Conservation (phyloP, 1,139 yeast species). For the Lizanozyma gosingica region DNA sequence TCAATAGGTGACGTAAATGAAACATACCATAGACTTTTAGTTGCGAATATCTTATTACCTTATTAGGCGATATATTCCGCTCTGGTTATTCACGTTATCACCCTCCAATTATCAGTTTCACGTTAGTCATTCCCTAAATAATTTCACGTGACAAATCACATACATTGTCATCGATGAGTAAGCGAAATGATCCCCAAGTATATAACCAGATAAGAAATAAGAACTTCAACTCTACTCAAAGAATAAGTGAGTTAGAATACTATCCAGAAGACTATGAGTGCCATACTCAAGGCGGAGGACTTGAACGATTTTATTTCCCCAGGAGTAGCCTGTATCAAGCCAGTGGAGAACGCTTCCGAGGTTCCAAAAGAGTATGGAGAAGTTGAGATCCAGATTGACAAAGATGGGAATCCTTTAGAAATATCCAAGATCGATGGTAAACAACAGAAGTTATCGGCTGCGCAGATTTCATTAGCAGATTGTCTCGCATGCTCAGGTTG, state of each 20-base stretch:
- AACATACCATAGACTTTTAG: too few species aligned
- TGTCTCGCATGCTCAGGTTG: constrained; percentile 97
- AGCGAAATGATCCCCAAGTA: too few species aligned
- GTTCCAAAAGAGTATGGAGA: constrained; percentile 19
- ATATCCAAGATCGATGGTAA: constrained; percentile 53
- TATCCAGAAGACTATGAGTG: constrained; percentile 71
- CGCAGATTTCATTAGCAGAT: constrained; percentile 83
- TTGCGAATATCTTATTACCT: too few species aligned
- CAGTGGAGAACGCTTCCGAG: constrained; percentile 42
- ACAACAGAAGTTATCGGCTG: constrained; percentile 51
- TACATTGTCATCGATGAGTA: too few species aligned
- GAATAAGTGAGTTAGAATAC: too few species aligned
- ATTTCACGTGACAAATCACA: too few species aligned
- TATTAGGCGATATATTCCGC: too few species aligned
- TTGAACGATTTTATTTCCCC: constrained; percentile 92
- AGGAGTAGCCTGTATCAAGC: constrained; percentile 91
- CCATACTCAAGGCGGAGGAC: constrained; percentile 79
- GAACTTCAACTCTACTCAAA: too few species aligned
- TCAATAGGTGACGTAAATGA: too few species aligned
- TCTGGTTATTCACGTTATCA: too few species aligned
- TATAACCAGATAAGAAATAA: too few species aligned
- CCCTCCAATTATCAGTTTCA: background rate
- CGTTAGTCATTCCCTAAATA: background rate
- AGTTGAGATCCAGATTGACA: constrained; percentile 59
- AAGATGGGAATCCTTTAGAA: constrained; percentile 62